phyloP scores from a whole-genome alignment of 23 red algal genomes.

The Gracilaria domingensis region DNA sequence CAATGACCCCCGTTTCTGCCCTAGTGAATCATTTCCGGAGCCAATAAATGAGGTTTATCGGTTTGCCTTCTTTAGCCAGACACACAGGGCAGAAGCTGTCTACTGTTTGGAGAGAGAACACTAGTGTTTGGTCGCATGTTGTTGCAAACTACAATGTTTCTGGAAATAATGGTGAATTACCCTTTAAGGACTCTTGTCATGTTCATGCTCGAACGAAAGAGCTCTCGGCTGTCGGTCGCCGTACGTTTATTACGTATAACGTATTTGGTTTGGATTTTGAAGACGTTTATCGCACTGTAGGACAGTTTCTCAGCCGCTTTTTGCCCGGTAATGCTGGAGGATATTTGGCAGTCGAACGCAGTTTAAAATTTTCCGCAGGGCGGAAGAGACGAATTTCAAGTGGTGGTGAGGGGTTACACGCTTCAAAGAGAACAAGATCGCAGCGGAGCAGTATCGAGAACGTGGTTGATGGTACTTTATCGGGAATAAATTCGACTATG shows the following conservation, averaged over 20 bases:
- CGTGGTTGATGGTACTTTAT: not conserved
- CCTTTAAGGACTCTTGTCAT: not conserved
- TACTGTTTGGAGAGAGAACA: not conserved
- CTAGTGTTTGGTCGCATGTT: not conserved
- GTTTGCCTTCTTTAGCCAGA: not conserved
- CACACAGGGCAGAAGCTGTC: not conserved
- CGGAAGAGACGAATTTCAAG: not conserved
- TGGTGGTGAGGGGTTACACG: not conserved
- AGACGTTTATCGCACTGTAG: not conserved
- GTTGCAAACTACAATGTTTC: not conserved
- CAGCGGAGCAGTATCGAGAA: not conserved
- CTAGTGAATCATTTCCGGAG: not conserved
- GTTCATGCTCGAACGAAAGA: not conserved
- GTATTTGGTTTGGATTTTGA: not conserved
- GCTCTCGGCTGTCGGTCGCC: not conserved
- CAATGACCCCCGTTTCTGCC: not conserved
- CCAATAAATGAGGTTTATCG: not conserved
- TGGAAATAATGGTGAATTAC: not conserved
- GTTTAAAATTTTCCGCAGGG: not conserved
- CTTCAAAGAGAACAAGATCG: not conserved
- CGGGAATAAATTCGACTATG: not conserved
- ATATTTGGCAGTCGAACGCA: not conserved
- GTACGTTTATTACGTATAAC: not conserved
- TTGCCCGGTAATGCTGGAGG: not conserved
- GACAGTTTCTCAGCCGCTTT: not conserved